Evolutionary conservation across 106 monocot genomes (phyloP).

Genomic region (Chionographis japonica): DNA sequence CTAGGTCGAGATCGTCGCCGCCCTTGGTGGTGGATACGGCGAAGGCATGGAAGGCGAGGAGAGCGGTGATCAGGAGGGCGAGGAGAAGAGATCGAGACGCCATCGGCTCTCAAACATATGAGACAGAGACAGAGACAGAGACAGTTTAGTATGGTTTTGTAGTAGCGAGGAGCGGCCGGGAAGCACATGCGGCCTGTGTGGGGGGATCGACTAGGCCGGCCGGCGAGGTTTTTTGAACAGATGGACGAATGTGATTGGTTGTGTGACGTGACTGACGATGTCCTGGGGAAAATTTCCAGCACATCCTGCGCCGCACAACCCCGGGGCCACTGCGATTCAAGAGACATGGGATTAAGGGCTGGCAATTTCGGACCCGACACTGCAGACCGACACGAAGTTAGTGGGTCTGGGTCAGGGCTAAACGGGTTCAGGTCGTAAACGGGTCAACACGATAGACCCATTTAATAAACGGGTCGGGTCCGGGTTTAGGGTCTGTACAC

Average conservation of each 20-base stretch:
- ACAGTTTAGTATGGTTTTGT: not conserved
- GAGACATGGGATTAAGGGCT: too few relatives aligned
- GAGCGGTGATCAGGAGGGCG: slow-evolving; percentile 14
- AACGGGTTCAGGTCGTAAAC: too few relatives aligned
- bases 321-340: too few relatives aligned
- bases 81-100: slow-evolving; percentile 34
- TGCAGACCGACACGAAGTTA: too few relatives aligned
- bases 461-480: too few relatives aligned
- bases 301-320: too few relatives aligned
- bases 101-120: slow-evolving; percentile 6
- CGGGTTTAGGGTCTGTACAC: too few relatives aligned
- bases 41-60: slow-evolving; percentile 7
- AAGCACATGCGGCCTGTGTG: not conserved
- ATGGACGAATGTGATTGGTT: slow-evolving; percentile 2
- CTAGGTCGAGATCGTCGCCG: slow-evolving; percentile 25
- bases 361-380: too few relatives aligned
- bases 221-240: not conserved
- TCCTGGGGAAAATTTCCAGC: too few relatives aligned
- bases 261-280: not conserved
- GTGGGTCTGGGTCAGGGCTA: too few relatives aligned
- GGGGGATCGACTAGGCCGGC: too few relatives aligned
- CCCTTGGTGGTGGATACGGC: slow-evolving; percentile 7
- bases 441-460: too few relatives aligned
- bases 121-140: not conserved
- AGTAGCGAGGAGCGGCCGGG: not conserved